Evolutionary conservation across 768 basidiomycete genomes (phyloP).

Genomic region (Mycena metata): DNA sequence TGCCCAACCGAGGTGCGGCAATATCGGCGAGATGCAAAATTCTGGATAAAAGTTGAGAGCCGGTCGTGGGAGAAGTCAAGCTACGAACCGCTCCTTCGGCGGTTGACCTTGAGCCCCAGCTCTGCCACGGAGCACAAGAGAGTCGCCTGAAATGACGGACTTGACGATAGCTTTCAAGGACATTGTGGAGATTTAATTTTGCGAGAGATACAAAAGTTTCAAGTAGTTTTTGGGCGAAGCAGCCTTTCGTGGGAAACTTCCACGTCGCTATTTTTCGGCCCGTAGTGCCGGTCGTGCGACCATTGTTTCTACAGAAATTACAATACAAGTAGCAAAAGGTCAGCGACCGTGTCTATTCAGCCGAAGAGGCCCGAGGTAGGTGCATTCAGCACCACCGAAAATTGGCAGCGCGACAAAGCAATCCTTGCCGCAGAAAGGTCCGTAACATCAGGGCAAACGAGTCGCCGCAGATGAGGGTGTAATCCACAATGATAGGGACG

Average conservation of each 20-base stretch:
- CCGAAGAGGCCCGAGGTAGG: too few relatives aligned
- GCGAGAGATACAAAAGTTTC: background rate
- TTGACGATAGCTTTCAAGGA: constrained; percentile 78
- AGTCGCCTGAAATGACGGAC: constrained; percentile 94
- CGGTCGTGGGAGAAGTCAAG: constrained; percentile 3
- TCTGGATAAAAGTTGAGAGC: constrained; percentile 55
- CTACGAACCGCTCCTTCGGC: constrained; percentile 86
- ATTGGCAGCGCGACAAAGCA: too few relatives aligned
- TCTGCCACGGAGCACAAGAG: constrained; percentile 79
- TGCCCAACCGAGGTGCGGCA: constrained; percentile 87
- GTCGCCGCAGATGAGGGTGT: background rate
- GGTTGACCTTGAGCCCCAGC: constrained; percentile 87
- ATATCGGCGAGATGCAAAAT: constrained; percentile 93
- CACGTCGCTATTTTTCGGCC: too few relatives aligned
- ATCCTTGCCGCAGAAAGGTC: background rate
- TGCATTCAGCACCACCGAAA: too few relatives aligned
- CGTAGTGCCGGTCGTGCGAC: too few relatives aligned
- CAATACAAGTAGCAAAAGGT: too few relatives aligned
- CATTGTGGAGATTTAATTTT: constrained; percentile 54
- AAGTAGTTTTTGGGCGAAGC: background rate
- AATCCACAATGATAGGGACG: constrained; percentile 16
- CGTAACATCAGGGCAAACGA: background rate
- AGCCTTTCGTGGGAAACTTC: too few relatives aligned
- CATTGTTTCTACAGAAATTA: too few relatives aligned
- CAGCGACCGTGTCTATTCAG: too few relatives aligned